These are phyloP conservation scores for Ilyonectria mors-panacis DNA, from an alignment of 2,329 filamentous ascomycete genomes.

Conservation along the genomic window DNA sequence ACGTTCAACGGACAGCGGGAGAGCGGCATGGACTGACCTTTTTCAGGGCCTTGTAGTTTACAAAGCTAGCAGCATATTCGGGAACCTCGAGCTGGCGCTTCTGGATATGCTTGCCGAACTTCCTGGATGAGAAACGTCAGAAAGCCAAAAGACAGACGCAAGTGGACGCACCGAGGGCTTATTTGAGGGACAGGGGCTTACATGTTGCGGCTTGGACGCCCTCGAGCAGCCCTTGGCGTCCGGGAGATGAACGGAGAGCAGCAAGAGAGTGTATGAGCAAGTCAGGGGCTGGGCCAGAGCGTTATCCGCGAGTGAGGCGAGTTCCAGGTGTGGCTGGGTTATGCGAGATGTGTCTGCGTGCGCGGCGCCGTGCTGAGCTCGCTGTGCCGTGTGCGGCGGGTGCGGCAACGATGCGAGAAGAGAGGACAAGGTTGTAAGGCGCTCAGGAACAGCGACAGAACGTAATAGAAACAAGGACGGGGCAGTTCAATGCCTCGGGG, in stretches of 20 bases:
- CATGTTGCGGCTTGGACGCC: slow-evolving; percentile 52
- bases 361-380: slow-evolving; percentile 4
- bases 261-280: slow-evolving; percentile 30
- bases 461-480: slow-evolving; percentile 9
- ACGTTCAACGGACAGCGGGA: slow-evolving; percentile 31
- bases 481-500: slow-evolving; percentile 22
- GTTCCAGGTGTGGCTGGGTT: slow-evolving; percentile 42
- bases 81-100: slow-evolving; percentile 99
- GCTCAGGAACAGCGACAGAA: not conserved
- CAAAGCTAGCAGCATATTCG: slow-evolving; percentile 98
- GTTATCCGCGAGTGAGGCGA: slow-evolving; percentile 25
- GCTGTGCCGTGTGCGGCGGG: slow-evolving; percentile 13
- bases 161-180: slow-evolving; percentile 17
- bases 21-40: slow-evolving; percentile 75
- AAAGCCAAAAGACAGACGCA: slow-evolving; percentile 21
- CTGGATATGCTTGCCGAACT: slow-evolving; percentile 99
- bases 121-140: slow-evolving; percentile 72
- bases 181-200: slow-evolving; percentile 46
- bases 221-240: slow-evolving; percentile 42
- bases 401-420: slow-evolving; percentile 34
- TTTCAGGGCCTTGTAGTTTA: slow-evolving; percentile 99
- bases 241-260: slow-evolving; percentile 36
- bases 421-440: slow-evolving; percentile 24
- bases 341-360: slow-evolving; percentile 32
- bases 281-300: slow-evolving; percentile 22